Conservation (phyloP, 2,329 filamentous ascomycete genomes). For the Periconia digitata region DNA sequence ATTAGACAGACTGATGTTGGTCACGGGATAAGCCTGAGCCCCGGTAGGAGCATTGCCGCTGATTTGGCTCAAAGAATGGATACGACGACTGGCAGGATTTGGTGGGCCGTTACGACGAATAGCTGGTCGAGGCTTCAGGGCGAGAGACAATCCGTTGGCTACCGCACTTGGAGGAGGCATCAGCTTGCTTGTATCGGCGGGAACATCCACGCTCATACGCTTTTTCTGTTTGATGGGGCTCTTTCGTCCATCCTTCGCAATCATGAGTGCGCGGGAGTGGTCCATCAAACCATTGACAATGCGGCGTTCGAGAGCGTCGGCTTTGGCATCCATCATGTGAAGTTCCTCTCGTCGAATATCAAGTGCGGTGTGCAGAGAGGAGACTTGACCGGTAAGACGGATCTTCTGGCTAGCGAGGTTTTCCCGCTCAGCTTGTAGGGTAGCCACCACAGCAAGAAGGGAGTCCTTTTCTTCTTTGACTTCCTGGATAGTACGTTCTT, state of each 20-base stretch:
- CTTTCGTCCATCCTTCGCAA: slow-evolving; percentile 61
- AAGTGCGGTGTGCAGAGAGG: slow-evolving; percentile 86
- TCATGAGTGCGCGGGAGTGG: slow-evolving; percentile 87
- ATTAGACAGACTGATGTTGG: slow-evolving; percentile 37
- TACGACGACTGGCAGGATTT: slow-evolving; percentile 62
- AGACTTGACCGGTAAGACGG: slow-evolving; percentile 80
- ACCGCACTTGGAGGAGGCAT: slow-evolving; percentile 39
- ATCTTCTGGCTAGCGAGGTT: slow-evolving; percentile 76
- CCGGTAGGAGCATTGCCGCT: slow-evolving; percentile 67
- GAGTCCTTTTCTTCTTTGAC: slow-evolving; percentile 48
- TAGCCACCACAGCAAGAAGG: slow-evolving; percentile 56
- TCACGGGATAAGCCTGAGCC: slow-evolving; percentile 40
- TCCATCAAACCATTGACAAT: slow-evolving; percentile 96
- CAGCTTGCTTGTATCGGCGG: slow-evolving; percentile 37
- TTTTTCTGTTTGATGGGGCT: slow-evolving; percentile 39
- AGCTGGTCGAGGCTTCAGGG: slow-evolving; percentile 52
- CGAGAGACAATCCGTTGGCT: slow-evolving; percentile 46
- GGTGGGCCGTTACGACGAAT: slow-evolving; percentile 43
- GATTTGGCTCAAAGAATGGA: slow-evolving; percentile 89
- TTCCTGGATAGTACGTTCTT: slow-evolving; percentile 36
- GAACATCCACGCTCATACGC: slow-evolving; percentile 33
- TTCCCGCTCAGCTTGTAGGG: slow-evolving; percentile 70
- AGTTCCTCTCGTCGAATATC: slow-evolving; percentile 88
- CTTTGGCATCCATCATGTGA: slow-evolving; percentile 84
- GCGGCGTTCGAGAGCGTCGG: slow-evolving; percentile 84